phyloP scores from a whole-genome alignment of 1,284 basidiomycete species.

The Marasmius oreades region DNA sequence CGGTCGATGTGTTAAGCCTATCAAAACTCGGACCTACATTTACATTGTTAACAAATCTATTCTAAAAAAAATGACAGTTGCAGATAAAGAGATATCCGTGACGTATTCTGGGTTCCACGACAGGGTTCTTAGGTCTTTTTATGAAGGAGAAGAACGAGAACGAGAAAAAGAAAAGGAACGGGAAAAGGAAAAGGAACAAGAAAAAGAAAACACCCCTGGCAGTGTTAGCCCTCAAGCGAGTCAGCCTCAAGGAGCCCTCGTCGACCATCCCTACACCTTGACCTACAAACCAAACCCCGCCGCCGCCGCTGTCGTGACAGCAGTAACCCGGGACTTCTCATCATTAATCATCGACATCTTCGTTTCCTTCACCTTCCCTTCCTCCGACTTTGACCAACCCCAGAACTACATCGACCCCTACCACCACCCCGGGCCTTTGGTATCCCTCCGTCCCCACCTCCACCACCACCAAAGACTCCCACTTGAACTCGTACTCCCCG shows the following conservation, averaged over 20 bases:
- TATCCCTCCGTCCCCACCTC: not conserved
- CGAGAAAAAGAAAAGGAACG: no score
- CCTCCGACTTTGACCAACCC: not conserved
- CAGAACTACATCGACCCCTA: no score
- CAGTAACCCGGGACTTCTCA: not conserved
- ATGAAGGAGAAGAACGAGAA: no score
- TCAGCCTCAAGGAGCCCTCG: no score
- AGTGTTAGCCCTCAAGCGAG: no score
- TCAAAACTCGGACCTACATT: no score
- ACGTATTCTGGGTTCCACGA: not conserved
- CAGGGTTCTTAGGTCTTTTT: not conserved
- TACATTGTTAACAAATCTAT: no score
- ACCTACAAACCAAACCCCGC: not conserved
- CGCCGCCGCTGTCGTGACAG: not conserved
- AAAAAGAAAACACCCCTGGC: no score
- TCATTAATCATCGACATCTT: not conserved
- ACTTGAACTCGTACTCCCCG: not conserved
- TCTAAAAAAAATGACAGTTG: not conserved
- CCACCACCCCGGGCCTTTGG: no score
- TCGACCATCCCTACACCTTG: no score
- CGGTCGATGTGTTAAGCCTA: no score
- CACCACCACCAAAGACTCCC: not conserved
- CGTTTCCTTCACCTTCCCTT: not conserved
- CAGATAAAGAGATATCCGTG: not conserved
- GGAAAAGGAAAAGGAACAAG: no score